These are phyloP conservation scores for Pleurotus citrinopileatus DNA, from an alignment of 768 basidiomycete genomes.

Conservation along the genomic window DNA sequence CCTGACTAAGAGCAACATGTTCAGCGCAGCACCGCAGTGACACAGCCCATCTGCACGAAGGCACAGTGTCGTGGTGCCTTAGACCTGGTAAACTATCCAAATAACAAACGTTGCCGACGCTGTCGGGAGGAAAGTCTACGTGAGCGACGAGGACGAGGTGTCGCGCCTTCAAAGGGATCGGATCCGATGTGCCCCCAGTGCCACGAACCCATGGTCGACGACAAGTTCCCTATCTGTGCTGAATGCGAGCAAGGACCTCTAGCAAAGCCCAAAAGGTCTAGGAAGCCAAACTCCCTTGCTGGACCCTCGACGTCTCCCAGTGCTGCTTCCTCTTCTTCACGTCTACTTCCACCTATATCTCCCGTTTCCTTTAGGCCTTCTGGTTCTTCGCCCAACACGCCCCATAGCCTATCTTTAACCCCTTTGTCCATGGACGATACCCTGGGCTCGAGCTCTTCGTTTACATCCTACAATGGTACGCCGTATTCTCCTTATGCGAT, in stretches of 20 bases:
- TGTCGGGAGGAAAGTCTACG: neutral
- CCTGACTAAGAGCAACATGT: neutral
- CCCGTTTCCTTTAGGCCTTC: no score
- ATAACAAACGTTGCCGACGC: slow-evolving; percentile 6
- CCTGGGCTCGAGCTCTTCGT: neutral
- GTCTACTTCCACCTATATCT: no score
- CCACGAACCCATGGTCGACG: neutral
- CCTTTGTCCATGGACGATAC: neutral
- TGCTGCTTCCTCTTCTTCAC: no score
- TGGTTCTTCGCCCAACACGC: neutral
- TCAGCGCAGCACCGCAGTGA: neutral
- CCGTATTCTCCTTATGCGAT: neutral
- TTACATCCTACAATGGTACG: neutral
- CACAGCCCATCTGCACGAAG: no score
- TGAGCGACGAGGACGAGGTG: neutral
- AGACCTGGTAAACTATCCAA: no score
- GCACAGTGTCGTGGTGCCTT: no score
- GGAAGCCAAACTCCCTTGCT: neutral
- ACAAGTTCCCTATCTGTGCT: neutral
- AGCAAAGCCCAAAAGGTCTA: neutral
- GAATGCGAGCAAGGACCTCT: neutral
- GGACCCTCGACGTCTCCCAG: neutral
- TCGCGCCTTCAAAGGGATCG: neutral
- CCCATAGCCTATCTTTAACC: neutral
- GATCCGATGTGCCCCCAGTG: neutral